Evolutionary conservation across 2,329 filamentous ascomycete species (phyloP).

Genomic region (Gremmenia infestans): DNA sequence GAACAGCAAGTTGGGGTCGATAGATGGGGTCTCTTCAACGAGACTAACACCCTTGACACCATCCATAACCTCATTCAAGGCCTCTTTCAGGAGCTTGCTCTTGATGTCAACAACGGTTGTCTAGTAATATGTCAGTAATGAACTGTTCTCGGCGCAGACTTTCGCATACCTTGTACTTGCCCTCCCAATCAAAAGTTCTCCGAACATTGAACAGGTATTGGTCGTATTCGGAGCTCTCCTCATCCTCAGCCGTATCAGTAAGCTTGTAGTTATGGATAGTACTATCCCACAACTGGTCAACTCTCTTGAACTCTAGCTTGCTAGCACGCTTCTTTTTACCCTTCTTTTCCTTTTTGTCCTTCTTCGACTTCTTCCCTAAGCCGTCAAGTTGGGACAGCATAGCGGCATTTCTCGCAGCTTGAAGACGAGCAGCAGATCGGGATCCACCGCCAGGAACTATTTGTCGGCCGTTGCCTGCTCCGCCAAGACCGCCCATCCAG

Average conservation of each 20-base stretch:
- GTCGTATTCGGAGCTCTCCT: constrained; percentile 64
- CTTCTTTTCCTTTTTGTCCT: constrained; percentile 38
- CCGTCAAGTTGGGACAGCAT: constrained; percentile 19
- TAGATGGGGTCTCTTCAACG: constrained; percentile 71
- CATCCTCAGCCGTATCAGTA: constrained; percentile 59
- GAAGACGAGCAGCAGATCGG: constrained; percentile 11
- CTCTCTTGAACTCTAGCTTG: constrained; percentile 62
- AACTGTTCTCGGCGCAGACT: neutral
- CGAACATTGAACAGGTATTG: constrained; percentile 80
- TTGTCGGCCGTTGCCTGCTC: neutral
- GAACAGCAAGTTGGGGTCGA: constrained; percentile 68
- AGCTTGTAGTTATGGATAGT: constrained; percentile 61
- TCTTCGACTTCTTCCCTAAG: constrained; percentile 25
- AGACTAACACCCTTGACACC: constrained; percentile 73
- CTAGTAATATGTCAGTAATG: constrained; percentile 15
- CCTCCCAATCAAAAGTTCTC: constrained; percentile 78
- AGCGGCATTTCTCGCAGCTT: constrained; percentile 23
- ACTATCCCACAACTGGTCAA: constrained; percentile 58
- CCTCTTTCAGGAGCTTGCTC: constrained; percentile 71
- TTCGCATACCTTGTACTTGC: constrained; percentile 57
- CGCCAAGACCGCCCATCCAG: constrained; percentile 4
- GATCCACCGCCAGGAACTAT: constrained; percentile 7
- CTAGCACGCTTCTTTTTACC: constrained; percentile 38
- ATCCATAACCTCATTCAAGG: constrained; percentile 66
- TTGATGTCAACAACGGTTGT: constrained; percentile 76